Evolutionary conservation across 129 eudicot species (phyloP).

Genomic region (Artemisia annua): DNA sequence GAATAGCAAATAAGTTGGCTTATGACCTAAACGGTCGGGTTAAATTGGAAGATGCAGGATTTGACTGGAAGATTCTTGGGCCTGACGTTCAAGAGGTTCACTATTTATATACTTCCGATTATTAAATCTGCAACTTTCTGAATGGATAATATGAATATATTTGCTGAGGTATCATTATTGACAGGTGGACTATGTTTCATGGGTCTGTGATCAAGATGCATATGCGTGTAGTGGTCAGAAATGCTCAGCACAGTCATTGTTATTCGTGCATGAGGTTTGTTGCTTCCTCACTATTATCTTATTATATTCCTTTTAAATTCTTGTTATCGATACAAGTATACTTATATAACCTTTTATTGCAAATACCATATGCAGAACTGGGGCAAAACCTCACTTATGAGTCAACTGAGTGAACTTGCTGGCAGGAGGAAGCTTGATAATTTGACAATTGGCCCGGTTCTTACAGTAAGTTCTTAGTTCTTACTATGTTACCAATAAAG

Average conservation of each 20-base stretch:
- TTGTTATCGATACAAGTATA: not conserved
- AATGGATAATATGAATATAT: not conserved
- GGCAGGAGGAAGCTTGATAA: conserved; percentile 78
- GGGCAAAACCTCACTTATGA: conserved; percentile 54
- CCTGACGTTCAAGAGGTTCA: conserved; percentile 90
- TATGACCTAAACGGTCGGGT: conserved; percentile 69
- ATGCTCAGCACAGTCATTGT: conserved; percentile 87
- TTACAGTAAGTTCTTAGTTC: conserved; percentile 52
- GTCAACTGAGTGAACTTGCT: conserved; percentile 65
- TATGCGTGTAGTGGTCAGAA: conserved; percentile 95
- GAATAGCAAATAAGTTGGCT: conserved; percentile 77
- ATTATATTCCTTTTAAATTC: not conserved
- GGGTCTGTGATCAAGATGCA: conserved; percentile 99
- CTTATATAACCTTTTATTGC: not conserved
- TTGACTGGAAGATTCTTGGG: conserved; percentile 93
- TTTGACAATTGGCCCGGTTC: conserved; percentile 89
- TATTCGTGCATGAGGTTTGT: conserved; percentile 82
- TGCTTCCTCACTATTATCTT: not conserved
- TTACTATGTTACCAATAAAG: not conserved
- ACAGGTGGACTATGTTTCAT: conserved; percentile 90
- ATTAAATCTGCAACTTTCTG: not conserved
- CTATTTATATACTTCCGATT: not conserved
- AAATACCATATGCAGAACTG: conserved; percentile 61
- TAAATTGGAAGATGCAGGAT: conserved; percentile 95
- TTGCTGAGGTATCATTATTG: conserved; percentile 4